Conservation (phyloP, 2,329 filamentous ascomycete species). For the Hyphodiscus sp. region DNA sequence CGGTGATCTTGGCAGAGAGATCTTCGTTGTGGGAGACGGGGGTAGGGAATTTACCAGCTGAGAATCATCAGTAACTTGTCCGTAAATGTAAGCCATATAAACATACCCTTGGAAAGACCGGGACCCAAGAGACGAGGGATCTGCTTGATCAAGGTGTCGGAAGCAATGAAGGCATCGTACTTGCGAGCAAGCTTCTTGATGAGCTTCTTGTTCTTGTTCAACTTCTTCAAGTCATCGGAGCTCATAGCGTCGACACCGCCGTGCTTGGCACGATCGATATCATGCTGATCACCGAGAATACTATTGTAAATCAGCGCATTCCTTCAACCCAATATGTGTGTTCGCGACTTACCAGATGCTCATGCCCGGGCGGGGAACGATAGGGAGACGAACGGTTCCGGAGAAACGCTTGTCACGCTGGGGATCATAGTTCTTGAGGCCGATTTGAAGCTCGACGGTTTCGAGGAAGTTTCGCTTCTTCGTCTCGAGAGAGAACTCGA, state of each 20-base stretch:
- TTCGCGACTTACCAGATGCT: constrained; percentile 59
- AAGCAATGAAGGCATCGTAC: constrained; percentile 99
- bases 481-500: constrained; percentile 90
- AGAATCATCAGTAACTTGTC: constrained; percentile 27
- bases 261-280: constrained; percentile 99
- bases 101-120: constrained; percentile 89
- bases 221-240: constrained; percentile 98
- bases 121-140: constrained; percentile 99
- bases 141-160: constrained; percentile 97
- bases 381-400: constrained; percentile 92
- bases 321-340: constrained; percentile 6
- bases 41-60: constrained; percentile 99
- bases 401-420: constrained; percentile 99
- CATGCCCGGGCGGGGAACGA: constrained; percentile 88
- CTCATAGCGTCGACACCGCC: constrained; percentile 98
- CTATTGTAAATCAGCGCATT: constrained; percentile 36
- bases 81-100: background rate
- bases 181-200: constrained; percentile 99
- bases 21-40: constrained; percentile 97
- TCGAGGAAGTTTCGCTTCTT: constrained; percentile 99
- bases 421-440: constrained; percentile 98
- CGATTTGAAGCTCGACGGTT: constrained; percentile 87
- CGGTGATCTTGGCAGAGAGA: constrained; percentile 89
- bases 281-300: constrained; percentile 90
- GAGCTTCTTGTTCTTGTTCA: constrained; percentile 99